Evolutionary conservation across 495 filamentous ascomycete genomes (phyloP), one percentile per base, ranked within the genome.

Genomic region (Penicillium robsamsonii): DNA sequence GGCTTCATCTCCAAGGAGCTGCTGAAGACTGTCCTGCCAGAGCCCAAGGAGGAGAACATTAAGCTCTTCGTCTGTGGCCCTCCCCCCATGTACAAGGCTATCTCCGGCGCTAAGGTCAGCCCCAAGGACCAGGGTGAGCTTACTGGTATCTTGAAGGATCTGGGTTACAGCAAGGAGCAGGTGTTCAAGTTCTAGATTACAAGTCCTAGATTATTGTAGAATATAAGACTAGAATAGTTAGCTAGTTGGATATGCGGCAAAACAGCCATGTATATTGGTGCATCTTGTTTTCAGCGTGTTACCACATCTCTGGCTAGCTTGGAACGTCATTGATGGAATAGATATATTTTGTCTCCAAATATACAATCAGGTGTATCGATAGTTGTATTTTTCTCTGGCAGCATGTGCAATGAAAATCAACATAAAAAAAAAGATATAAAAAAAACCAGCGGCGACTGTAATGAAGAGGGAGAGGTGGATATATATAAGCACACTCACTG

Each of bases 1-100:
- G 92, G 92, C 58, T 87, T 72, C 75, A 84, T 97, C 68, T 87
- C 70, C 67, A 94, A 95, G 81, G 90, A 96, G 64, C 78, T 96
- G 44, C 74, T 97, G 69, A 95, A 96, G 85, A 93, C 87, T 20
- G 90, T 96, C 3, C 78, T 96, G 6, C 92, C 92, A 12, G 92
- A 96, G 70, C 91, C 92, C 53, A 90, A 92, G 75, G 76, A 78
- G 61, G 88, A 88, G 56, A 96, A 97, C 74, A 86, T 92, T 79
- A 96, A 96, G 84, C 63, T 96, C 56, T 96, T 97, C 67, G 81
- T 89, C 24, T 96, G 92, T 68, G 92, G 92, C 0, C 94, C 94
- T 12, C 92, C 95, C 3, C 88, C 86, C 37, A 66, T 98, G 85
- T 97, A 96, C 81, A 94, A 96, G 72, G 87, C 91, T 38, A 84